phyloP scores from a whole-genome alignment of 1,284 basidiomycete genomes.

The Stygiomarasmius scandens region DNA sequence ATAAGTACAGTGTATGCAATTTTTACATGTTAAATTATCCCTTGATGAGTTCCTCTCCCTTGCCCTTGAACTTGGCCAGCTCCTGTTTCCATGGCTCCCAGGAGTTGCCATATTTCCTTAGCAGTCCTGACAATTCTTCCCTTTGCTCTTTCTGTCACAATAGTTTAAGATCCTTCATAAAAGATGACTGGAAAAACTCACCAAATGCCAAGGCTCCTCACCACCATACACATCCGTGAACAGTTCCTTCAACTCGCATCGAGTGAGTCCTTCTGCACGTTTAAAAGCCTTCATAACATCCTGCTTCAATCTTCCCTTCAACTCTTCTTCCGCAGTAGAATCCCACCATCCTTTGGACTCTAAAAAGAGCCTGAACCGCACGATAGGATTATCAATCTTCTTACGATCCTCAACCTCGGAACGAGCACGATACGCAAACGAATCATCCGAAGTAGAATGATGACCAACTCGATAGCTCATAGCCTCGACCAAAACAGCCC shows the following conservation, averaged over 20 bases:
- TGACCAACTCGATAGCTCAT: slow-evolving; percentile 96
- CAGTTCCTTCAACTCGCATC: slow-evolving; percentile 74
- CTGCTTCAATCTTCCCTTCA: slow-evolving; percentile 70
- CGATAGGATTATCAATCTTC: slow-evolving; percentile 86
- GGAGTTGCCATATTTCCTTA: slow-evolving; percentile 82
- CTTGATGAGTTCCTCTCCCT: slow-evolving; percentile 64
- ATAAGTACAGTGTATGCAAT: neutral
- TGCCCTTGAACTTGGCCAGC: slow-evolving; percentile 78
- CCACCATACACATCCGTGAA: slow-evolving; percentile 91
- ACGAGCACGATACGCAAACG: slow-evolving; percentile 84
- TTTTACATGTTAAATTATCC: neutral
- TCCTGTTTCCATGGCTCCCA: slow-evolving; percentile 88
- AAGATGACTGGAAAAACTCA: slow-evolving; percentile 42
- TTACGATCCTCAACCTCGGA: slow-evolving; percentile 88
- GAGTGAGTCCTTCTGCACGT: slow-evolving; percentile 73
- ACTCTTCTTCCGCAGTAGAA: slow-evolving; percentile 70
- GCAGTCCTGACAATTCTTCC: slow-evolving; percentile 71
- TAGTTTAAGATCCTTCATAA: neutral
- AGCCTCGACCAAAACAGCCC: slow-evolving; percentile 88
- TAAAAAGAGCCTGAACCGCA: slow-evolving; percentile 83
- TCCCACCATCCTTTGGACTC: slow-evolving; percentile 89
- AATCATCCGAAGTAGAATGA: slow-evolving; percentile 94
- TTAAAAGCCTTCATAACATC: slow-evolving; percentile 82
- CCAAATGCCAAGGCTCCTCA: slow-evolving; percentile 83
- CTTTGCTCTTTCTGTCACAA: slow-evolving; percentile 75